These are phyloP conservation scores for Symbiotaphrina buchneri DNA, from an alignment of 495 filamentous ascomycete genomes.

Conservation along the genomic window DNA sequence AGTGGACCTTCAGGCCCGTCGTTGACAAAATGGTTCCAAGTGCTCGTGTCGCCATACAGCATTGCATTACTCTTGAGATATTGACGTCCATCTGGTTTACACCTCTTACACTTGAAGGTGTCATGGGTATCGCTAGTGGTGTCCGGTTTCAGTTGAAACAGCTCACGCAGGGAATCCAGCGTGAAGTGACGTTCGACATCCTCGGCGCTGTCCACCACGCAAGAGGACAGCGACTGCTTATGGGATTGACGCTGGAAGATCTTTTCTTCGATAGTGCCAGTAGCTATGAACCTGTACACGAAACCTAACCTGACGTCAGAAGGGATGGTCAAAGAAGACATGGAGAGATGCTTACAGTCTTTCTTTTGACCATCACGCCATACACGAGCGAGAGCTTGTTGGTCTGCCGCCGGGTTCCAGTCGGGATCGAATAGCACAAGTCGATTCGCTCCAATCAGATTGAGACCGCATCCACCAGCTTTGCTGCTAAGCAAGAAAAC, in stretches of 20 bases:
- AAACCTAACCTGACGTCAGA: constrained; percentile 23
- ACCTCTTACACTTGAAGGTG: constrained; percentile 96
- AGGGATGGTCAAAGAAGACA: background rate
- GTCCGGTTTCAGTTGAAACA: constrained; percentile 75
- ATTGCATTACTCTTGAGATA: constrained; percentile 76
- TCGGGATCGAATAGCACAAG: constrained; percentile 96
- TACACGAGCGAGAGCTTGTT: constrained; percentile 89
- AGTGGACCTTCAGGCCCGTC: constrained; percentile 42
- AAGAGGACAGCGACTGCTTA: constrained; percentile 89
- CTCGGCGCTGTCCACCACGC: constrained; percentile 92
- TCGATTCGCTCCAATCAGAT: constrained; percentile 91
- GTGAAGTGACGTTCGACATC: constrained; percentile 95
- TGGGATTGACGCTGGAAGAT: constrained; percentile 98
- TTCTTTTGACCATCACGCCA: constrained; percentile 99
- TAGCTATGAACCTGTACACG: constrained; percentile 96
- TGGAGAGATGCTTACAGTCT: constrained; percentile 32
- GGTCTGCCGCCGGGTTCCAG: constrained; percentile 97
- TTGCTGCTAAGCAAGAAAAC: constrained; percentile 92
- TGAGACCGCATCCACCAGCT: constrained; percentile 90
- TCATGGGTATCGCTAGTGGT: constrained; percentile 91
- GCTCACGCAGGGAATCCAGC: constrained; percentile 64
- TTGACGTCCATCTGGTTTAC: constrained; percentile 68
- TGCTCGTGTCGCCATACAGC: constrained; percentile 94
- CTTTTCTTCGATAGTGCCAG: constrained; percentile 97
- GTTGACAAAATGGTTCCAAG: constrained; percentile 95